Evolutionary conservation across 306 rosid genomes (phyloP).

Genomic region (Prunus kanzakura): DNA sequence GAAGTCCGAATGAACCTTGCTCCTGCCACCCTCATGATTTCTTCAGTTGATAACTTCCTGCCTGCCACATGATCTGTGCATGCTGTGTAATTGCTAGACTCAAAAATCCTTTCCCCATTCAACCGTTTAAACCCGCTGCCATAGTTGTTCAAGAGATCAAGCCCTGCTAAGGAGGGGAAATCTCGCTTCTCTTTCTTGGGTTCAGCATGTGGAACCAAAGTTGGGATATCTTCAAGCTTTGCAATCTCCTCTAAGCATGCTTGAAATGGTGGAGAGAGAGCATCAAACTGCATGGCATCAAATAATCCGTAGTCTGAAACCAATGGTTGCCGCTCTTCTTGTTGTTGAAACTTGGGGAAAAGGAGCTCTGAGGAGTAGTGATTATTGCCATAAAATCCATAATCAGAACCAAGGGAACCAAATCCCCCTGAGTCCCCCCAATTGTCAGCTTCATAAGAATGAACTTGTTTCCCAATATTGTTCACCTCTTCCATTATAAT

Average conservation of each 20-base stretch:
- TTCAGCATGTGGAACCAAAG: conserved; percentile 18
- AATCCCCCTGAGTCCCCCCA: conserved; percentile 18
- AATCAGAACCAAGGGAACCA: conserved; percentile 27
- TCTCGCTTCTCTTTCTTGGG: conserved; percentile 16
- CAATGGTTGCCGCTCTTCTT: conserved; percentile 28
- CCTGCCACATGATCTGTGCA: not conserved
- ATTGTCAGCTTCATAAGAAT: conserved; percentile 20
- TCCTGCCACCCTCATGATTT: conserved; percentile 58
- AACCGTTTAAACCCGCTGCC: conserved; percentile 38
- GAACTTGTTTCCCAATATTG: conserved; percentile 10
- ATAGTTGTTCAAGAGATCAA: conserved; percentile 48
- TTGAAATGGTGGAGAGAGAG: conserved; percentile 41
- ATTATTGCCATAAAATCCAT: conserved; percentile 21
- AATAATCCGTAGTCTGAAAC: conserved; percentile 28
- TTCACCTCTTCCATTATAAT: conserved; percentile 2
- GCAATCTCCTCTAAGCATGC: conserved; percentile 13
- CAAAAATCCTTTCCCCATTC: conserved; percentile 23
- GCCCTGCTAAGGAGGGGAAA: conserved; percentile 38
- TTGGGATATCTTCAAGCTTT: conserved; percentile 21
- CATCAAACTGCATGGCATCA: conserved; percentile 34
- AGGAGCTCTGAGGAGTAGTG: conserved; percentile 10
- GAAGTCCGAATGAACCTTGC: conserved; percentile 54
- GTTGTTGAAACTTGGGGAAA: conserved; percentile 26
- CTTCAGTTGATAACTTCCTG: conserved; percentile 49
- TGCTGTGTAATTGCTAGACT: conserved; percentile 14